These are phyloP conservation scores for Fusarium sulawesiense DNA, from an alignment of 2,329 filamentous ascomycete genomes.

Conservation along the genomic window DNA sequence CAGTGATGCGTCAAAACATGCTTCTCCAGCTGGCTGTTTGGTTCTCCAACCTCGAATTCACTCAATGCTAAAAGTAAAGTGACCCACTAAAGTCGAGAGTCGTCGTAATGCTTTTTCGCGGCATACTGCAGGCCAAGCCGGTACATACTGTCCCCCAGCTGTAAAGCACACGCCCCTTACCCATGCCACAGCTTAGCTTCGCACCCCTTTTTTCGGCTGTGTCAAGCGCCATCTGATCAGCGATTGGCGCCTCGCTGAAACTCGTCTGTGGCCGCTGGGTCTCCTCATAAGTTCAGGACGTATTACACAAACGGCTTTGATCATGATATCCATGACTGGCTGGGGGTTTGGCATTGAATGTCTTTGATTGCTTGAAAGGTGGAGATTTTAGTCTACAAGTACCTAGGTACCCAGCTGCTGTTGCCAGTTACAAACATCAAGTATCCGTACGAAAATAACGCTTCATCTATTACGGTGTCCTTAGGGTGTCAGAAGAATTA, in stretches of 20 bases:
- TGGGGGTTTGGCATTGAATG: conserved; percentile 7
- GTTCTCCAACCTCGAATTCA: conserved; percentile 16
- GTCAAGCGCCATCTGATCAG: conserved; percentile 24
- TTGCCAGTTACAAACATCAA: not conserved
- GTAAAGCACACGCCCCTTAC: not conserved
- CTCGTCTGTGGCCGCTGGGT: conserved; percentile 17
- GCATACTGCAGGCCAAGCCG: not conserved
- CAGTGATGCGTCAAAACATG: conserved; percentile 4
- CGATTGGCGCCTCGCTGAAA: conserved; percentile 35
- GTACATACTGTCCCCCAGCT: not conserved
- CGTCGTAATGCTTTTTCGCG: conserved; percentile 37
- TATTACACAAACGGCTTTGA: not conserved
- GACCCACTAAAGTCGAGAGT: conserved; percentile 27
- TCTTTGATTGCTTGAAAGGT: not conserved
- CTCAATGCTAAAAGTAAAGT: conserved; percentile 14
- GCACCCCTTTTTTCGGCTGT: conserved; percentile 28
- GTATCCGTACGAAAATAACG: not conserved
- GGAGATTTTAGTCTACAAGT: not conserved
- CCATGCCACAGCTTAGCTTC: not conserved
- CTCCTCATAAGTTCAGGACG: not conserved
- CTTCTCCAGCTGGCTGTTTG: conserved; percentile 14
- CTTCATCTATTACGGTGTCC: not conserved
- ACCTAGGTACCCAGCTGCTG: not conserved
- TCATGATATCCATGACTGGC: not conserved
- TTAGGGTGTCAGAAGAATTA: too few species aligned